These are phyloP conservation scores for Trichoderma sp. DNA, from an alignment of 2,329 filamentous ascomycete genomes.

Conservation along the genomic window DNA sequence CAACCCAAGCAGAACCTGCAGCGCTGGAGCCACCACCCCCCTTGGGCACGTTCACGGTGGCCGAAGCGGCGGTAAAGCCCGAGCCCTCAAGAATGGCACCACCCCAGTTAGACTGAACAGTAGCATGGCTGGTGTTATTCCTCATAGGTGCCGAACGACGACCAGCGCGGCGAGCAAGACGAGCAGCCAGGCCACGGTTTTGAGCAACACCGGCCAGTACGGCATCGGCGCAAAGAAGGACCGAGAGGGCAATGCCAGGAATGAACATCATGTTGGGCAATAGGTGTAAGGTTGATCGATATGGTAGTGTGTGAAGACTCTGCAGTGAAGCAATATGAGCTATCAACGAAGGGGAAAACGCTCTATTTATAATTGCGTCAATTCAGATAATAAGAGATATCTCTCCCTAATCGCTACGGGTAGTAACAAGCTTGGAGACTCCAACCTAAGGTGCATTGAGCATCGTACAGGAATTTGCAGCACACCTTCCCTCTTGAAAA, in stretches of 20 bases:
- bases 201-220: background rate
- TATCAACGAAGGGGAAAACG: background rate
- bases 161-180: conserved; percentile 8
- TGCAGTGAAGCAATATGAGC: background rate
- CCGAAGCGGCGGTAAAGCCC: background rate
- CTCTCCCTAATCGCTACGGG: background rate
- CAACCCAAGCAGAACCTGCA: conserved; percentile 12
- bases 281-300: too few relatives aligned
- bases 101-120: conserved; percentile 13
- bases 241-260: background rate
- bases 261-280: conserved; percentile 3
- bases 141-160: background rate
- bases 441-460: background rate
- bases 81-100: conserved; percentile 2
- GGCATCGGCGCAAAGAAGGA: conserved; percentile 6
- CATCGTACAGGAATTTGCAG: background rate
- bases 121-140: background rate
- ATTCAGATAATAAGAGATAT: background rate
- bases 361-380: background rate
- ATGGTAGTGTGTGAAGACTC: background rate
- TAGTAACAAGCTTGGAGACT: background rate
- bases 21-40: conserved; percentile 7
- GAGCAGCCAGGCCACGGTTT: conserved; percentile 1
- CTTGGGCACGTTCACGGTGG: conserved; percentile 4
- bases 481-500: conserved; percentile 10